These are phyloP conservation scores for Myriosclerotinia curreyana DNA, from an alignment of 2,329 filamentous ascomycete species.

Conservation along the genomic window DNA sequence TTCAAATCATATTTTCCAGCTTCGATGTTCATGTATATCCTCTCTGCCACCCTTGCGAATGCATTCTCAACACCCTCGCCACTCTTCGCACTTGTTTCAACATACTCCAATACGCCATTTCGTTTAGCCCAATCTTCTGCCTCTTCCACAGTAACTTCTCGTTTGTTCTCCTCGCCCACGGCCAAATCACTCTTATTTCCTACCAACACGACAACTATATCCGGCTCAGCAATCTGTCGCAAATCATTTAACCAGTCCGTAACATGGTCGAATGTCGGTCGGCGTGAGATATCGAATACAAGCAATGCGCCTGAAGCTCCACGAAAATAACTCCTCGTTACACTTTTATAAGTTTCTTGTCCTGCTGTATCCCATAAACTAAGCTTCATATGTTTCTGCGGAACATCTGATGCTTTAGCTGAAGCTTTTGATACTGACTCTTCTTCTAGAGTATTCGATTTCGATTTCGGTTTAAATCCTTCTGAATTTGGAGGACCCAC, in stretches of 20 bases:
- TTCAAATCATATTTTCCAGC: conserved; percentile 87
- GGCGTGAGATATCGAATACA: conserved; percentile 90
- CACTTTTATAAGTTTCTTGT: conserved; percentile 96
- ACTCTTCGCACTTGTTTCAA: conserved; percentile 94
- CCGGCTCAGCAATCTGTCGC: conserved; percentile 89
- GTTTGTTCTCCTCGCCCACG: conserved; percentile 54
- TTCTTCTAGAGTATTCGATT: conserved; percentile 36
- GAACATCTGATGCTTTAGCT: conserved; percentile 54
- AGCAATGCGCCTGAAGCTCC: conserved; percentile 73
- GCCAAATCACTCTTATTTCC: conserved; percentile 93
- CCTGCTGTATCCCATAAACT: conserved; percentile 95
- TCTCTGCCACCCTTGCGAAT: conserved; percentile 88
- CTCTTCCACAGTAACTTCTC: conserved; percentile 78
- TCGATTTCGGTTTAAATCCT: conserved; percentile 47
- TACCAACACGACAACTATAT: conserved; percentile 90
- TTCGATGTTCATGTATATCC: conserved; percentile 96
- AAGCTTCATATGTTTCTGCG: conserved; percentile 83
- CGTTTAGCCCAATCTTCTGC: conserved; percentile 83
- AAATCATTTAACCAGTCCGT: conserved; percentile 94
- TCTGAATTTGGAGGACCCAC: conserved; percentile 72
- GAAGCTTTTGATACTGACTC: conserved; percentile 35
- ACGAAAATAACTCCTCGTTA: conserved; percentile 76
- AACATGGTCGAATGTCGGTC: conserved; percentile 80
- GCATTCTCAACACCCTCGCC: conserved; percentile 91
- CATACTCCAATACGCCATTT: conserved; percentile 88